These are phyloP conservation scores for Myrica gale DNA, from an alignment of 306 rosid genomes.

Conservation along the genomic window DNA sequence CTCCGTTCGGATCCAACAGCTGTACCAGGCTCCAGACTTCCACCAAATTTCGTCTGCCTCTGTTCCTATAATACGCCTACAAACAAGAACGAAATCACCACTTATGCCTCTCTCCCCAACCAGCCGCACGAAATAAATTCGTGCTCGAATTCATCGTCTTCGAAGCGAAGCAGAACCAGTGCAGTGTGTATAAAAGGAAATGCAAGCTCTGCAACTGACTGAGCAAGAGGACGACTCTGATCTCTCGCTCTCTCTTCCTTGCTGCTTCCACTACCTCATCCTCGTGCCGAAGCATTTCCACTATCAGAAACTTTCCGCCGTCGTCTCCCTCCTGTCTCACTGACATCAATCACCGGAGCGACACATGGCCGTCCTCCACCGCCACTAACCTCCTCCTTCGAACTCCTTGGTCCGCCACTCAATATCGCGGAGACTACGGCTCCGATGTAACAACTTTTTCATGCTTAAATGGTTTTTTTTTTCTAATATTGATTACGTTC, in stretches of 20 bases:
- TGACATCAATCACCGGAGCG: conserved; percentile 13
- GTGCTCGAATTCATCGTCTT: no score
- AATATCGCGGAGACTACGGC: conserved; percentile 58
- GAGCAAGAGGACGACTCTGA: conserved; percentile 24
- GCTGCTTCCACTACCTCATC: conserved; percentile 25
- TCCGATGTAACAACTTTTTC: conserved; percentile 49
- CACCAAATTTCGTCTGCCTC: no score
- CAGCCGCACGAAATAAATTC: no score
- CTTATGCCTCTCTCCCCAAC: no score
- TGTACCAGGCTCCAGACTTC: no score
- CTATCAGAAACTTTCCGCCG: background rate
- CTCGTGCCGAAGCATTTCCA: conserved; percentile 5
- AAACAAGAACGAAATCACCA: no score
- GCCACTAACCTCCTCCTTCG: conserved; percentile 18
- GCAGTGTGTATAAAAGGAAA: no score
- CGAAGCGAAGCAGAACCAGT: no score
- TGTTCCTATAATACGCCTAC: no score
- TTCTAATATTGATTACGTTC: background rate
- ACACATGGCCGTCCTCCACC: background rate
- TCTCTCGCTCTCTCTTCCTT: conserved; percentile 22
- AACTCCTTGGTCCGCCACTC: conserved; percentile 63
- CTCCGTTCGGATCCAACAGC: no score
- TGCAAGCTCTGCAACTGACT: background rate
- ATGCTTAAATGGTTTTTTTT: background rate
- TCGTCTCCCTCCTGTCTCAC: conserved; percentile 31